Conservation (phyloP, 306 rosid genomes). For the Purshia tridentata region DNA sequence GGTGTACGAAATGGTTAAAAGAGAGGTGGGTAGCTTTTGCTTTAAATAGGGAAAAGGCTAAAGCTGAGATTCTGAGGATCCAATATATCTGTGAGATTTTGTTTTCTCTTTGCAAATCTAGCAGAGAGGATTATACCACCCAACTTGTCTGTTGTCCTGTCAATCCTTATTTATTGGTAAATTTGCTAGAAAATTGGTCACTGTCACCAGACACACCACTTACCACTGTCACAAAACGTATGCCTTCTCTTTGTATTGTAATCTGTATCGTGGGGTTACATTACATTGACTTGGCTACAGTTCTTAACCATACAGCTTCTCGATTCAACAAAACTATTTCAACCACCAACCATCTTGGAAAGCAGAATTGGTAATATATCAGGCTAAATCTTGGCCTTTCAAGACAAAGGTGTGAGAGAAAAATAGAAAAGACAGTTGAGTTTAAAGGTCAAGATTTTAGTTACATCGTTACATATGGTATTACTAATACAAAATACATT, state of each 20-base stretch:
- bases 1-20: slow-evolving; percentile 1
- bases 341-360: no score
- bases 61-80: slow-evolving; percentile 86
- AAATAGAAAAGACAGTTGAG: no score
- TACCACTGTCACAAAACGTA: slow-evolving; percentile 31
- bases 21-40: slow-evolving; percentile 25
- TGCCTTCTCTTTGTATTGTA: background rate
- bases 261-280: background rate
- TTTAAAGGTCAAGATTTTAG: no score
- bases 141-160: slow-evolving; percentile 58
- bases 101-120: slow-evolving; percentile 55
- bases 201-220: slow-evolving; percentile 26
- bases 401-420: no score
- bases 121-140: slow-evolving; percentile 47
- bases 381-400: no score
- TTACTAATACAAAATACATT: no score
- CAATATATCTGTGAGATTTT: slow-evolving; percentile 62
- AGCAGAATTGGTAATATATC: no score
- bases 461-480: no score
- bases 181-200: slow-evolving; percentile 25
- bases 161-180: slow-evolving; percentile 26
- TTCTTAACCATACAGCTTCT: background rate
- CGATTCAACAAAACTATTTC: no score
- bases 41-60: slow-evolving; percentile 39
- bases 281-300: background rate